Evolutionary conservation across 331 rosid species (phyloP), one percentile per base, ranked within the genome.

Genomic region (Rosa hybrid): DNA sequence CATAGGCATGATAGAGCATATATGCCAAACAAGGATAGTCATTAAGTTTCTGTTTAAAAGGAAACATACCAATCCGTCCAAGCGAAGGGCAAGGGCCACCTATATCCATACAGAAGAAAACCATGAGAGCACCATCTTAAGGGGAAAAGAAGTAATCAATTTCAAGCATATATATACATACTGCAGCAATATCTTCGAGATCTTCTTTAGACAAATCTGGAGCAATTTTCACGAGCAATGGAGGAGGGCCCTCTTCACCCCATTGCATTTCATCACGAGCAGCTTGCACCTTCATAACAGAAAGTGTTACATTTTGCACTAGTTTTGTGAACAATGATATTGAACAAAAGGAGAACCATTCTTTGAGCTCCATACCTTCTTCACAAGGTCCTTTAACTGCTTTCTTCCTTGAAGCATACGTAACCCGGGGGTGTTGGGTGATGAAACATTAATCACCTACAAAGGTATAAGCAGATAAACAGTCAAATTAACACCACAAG

Each of bases 241-340:
- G 99, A 79, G 99, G 99, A 62, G 97, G 97, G 25, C 99, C 99
- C 89, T 95, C 99, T 83, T 95, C 94, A 39, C 97, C 99, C 99
- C 98, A 95, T 90, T 95, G 99, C 99, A 95, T 95, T 84, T 95
- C 99, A 85, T 95, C 94, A 70, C 99, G 92, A 79, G 99, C 98
- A 68, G 96, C 98, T 78, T 95, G 99, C 83, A 95, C 90, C 99
- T 95, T 74, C 68, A 87, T 10, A 71, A 57, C 77, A 75, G 77
- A 72, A 18, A 87, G 80, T 34, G 27, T 80, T 60, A 60, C 38
- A 79, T 13, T 84, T 34, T 54, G 48, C 30, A 74, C 44, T 76
- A 5, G 30, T 49, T 13, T 18, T 17, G 14, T 53, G 57, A 46
- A 21, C 63, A 71, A 60, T 46, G 41, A 74, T 46, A 34, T 21